Percentiles rank a stretch among this genome's conserved stretches.
phyloP scores from a whole-genome alignment of 768 basidiomycete species.

The Heimioporus sp. region DNA sequence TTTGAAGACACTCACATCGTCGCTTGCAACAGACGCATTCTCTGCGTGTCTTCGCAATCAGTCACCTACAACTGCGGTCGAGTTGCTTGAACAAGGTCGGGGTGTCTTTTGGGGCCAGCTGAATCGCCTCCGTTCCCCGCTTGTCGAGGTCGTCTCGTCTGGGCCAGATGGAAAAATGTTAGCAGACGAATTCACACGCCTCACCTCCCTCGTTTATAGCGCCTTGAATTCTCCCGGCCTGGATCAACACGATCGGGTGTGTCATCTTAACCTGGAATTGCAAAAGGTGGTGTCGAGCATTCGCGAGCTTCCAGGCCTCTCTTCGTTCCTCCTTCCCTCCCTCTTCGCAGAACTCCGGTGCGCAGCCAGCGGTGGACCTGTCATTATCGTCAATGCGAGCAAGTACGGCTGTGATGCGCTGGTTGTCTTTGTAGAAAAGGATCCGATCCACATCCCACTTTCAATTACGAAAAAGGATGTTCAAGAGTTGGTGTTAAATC shows the following conservation, averaged over 20 bases:
- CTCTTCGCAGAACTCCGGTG: slow-evolving; percentile 9
- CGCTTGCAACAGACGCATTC: slow-evolving; percentile 8
- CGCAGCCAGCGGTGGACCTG: slow-evolving; percentile 22
- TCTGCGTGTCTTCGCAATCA: slow-evolving; percentile 12
- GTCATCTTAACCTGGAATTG: not conserved
- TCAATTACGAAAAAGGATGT: not conserved
- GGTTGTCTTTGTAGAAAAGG: slow-evolving; percentile 13
- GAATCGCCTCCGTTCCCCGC: not conserved
- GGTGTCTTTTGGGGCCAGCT: not conserved
- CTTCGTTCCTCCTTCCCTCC: slow-evolving; percentile 23
- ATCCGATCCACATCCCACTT: slow-evolving; percentile 5
- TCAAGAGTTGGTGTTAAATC: not conserved
- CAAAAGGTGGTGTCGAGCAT: slow-evolving; percentile 11
- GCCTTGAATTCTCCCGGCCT: not conserved
- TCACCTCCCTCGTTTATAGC: not conserved
- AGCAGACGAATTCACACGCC: not conserved
- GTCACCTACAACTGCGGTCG: slow-evolving; percentile 17
- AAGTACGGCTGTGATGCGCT: slow-evolving; percentile 31
- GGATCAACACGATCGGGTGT: not conserved
- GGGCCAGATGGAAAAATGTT: not conserved
- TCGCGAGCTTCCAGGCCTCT: slow-evolving; percentile 15
- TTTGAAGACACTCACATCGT: not conserved
- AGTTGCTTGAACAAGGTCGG: slow-evolving; percentile 28
- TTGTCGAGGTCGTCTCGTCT: not conserved
- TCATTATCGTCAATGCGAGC: slow-evolving; percentile 33